Evolutionary conservation across 768 basidiomycete genomes (phyloP).

Genomic region (Asterophora lycoperdoides): DNA sequence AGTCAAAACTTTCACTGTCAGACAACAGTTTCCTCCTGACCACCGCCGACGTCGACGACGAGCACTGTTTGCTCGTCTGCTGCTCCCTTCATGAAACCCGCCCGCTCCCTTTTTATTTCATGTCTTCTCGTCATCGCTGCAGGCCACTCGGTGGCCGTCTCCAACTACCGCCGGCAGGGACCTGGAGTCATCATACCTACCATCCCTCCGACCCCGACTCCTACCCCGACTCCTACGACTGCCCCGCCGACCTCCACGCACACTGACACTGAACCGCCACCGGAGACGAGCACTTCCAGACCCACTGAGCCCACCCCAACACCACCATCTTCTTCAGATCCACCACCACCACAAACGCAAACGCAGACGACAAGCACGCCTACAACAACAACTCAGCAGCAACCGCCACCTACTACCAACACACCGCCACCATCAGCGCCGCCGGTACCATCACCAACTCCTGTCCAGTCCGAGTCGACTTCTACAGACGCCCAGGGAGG

Average conservation of each 20-base stretch:
- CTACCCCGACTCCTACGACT: slow-evolving; percentile 9
- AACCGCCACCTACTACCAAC: neutral
- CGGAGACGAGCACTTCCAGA: neutral
- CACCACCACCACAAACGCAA: slow-evolving; percentile 3
- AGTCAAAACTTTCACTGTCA: slow-evolving; percentile 20
- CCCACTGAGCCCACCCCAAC: neutral
- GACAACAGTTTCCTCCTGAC: slow-evolving; percentile 1
- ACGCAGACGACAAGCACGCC: slow-evolving; percentile 2
- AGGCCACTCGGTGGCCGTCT: slow-evolving; percentile 16
- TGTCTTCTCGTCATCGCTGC: slow-evolving; percentile 23
- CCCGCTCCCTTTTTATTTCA: slow-evolving; percentile 22
- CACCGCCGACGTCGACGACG: slow-evolving; percentile 7
- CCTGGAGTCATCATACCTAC: slow-evolving; percentile 8
- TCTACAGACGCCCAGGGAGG: slow-evolving; percentile 18
- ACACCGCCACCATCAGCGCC: slow-evolving; percentile 12
- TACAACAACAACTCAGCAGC: slow-evolving; percentile 10
- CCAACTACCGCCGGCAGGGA: slow-evolving; percentile 13
- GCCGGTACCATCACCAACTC: slow-evolving; percentile 1
- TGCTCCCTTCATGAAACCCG: slow-evolving; percentile 21
- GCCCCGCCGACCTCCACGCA: neutral
- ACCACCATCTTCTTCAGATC: slow-evolving; percentile 7
- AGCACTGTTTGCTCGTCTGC: slow-evolving; percentile 1
- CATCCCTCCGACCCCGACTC: slow-evolving; percentile 11
- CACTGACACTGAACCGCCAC: neutral
- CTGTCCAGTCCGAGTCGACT: slow-evolving; percentile 7